These are phyloP conservation scores for Omphalea diandra DNA, from an alignment of 441 rosid species.

Conservation along the genomic window DNA sequence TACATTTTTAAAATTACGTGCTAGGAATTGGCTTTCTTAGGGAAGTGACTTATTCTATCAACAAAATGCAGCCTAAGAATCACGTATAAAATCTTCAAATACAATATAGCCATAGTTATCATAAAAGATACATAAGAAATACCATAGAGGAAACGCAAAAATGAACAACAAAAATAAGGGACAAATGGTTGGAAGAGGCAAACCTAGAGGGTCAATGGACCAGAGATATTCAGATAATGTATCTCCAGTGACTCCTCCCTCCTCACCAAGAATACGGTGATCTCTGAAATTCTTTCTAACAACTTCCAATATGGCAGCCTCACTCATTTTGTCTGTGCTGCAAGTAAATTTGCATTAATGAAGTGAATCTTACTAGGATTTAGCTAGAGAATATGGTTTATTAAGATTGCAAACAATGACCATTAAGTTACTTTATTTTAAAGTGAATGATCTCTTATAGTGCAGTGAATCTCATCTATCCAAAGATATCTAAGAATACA, in stretches of 20 bases:
- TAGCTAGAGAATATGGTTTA: background rate
- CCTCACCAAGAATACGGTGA: slow-evolving; percentile 96
- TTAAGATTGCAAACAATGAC: background rate
- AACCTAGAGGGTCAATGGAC: slow-evolving; percentile 98
- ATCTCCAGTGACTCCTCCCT: slow-evolving; percentile 90
- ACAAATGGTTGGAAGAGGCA: slow-evolving; percentile 25
- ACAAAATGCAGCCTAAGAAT: too few species aligned
- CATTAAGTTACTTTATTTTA: background rate
- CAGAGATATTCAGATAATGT: slow-evolving; percentile 83
- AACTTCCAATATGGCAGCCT: slow-evolving; percentile 81
- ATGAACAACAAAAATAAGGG: background rate
- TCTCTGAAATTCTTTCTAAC: slow-evolving; percentile 69
- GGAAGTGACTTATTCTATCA: too few species aligned
- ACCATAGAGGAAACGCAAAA: background rate
- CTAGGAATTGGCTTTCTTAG: too few species aligned
- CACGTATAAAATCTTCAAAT: background rate
- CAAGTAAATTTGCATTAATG: slow-evolving; percentile 30
- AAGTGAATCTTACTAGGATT: slow-evolving; percentile 14
- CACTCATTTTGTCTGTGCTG: slow-evolving; percentile 93
- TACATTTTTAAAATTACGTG: too few species aligned
- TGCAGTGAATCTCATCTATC: background rate
- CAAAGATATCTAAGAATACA: background rate
- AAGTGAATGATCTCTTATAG: background rate
- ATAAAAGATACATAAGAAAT: too few species aligned
- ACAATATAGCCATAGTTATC: background rate